Conservation (phyloP, 2,329 filamentous ascomycete species). For the Ceratocystis harringtonii region DNA sequence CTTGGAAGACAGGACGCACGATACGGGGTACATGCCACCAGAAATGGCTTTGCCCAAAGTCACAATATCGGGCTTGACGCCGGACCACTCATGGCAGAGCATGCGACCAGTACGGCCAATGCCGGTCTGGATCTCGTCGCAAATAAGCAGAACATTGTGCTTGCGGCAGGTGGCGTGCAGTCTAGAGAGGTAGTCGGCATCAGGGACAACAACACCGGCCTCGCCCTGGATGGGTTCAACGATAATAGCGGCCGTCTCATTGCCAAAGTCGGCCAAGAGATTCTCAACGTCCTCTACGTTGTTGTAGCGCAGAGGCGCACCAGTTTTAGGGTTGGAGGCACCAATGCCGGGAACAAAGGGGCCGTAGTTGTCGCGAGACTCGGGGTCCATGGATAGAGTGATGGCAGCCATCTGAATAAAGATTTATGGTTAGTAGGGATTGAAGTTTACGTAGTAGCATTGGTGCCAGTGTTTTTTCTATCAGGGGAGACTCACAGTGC, state of each 20-base stretch:
- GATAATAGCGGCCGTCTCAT: conserved; percentile 79
- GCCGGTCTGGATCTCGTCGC: conserved; percentile 96
- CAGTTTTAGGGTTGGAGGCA: conserved; percentile 58
- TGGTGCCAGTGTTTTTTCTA: not conserved
- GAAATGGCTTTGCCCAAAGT: conserved; percentile 95
- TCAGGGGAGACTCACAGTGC: conserved; percentile 53
- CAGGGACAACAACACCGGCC: conserved; percentile 88
- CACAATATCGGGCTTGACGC: conserved; percentile 88
- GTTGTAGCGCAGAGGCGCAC: conserved; percentile 69
- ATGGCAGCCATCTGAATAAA: conserved; percentile 67
- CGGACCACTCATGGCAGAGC: conserved; percentile 87
- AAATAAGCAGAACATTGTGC: conserved; percentile 90
- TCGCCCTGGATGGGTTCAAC: conserved; percentile 96
- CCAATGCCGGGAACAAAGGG: conserved; percentile 87
- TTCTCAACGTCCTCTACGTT: conserved; percentile 66
- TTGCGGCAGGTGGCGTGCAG: conserved; percentile 80
- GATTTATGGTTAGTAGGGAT: conserved; percentile 11
- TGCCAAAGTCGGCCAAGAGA: conserved; percentile 64
- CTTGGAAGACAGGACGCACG: conserved; percentile 71
- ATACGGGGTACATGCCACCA: conserved; percentile 98
- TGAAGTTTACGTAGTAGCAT: not conserved
- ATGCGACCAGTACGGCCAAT: conserved; percentile 90
- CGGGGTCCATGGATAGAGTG: conserved; percentile 85
- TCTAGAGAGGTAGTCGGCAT: conserved; percentile 69
- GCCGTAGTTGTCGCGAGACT: conserved; percentile 93